A percentile compares a stretch with the other conserved stretches of the same genome.
Evolutionary conservation across 1,139 yeast genomes (phyloP).

Genomic region (Entelexis paramagnoliae): DNA sequence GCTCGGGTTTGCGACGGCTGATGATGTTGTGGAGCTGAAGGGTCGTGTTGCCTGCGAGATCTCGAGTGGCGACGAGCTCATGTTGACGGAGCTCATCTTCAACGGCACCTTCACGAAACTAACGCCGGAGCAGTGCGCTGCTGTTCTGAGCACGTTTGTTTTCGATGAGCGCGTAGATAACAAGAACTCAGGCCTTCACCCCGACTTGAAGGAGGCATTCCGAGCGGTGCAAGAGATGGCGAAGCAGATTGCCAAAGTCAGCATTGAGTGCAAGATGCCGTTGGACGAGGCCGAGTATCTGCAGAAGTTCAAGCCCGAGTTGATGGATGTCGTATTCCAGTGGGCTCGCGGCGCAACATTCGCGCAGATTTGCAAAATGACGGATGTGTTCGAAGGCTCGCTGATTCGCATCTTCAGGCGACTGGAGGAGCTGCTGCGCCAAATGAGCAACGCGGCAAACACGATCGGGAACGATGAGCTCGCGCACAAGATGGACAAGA

Average conservation of each 20-base stretch:
- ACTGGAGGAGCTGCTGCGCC: slow-evolving; percentile 84
- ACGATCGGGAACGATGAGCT: slow-evolving; percentile 83
- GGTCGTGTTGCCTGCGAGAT: slow-evolving; percentile 96
- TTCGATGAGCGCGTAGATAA: slow-evolving; percentile 76
- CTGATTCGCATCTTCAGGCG: slow-evolving; percentile 89
- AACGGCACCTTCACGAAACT: slow-evolving; percentile 89
- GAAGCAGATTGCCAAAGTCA: slow-evolving; percentile 72
- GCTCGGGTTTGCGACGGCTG: slow-evolving; percentile 69
- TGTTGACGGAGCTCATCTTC: slow-evolving; percentile 64
- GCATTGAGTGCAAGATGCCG: slow-evolving; percentile 81
- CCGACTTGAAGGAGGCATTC: slow-evolving; percentile 82
- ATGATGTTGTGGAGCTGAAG: slow-evolving; percentile 76
- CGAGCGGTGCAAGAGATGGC: slow-evolving; percentile 87
- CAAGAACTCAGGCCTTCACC: slow-evolving; percentile 75
- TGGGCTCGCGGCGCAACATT: slow-evolving; percentile 97
- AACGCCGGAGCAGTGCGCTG: slow-evolving; percentile 82
- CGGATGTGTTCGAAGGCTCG: slow-evolving; percentile 96
- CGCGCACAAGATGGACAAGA: slow-evolving; percentile 80
- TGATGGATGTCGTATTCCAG: slow-evolving; percentile 92
- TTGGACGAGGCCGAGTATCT: slow-evolving; percentile 84
- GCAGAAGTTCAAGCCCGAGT: slow-evolving; percentile 78
- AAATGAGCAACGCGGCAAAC: slow-evolving; percentile 80
- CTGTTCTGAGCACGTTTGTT: slow-evolving; percentile 84
- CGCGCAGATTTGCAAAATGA: slow-evolving; percentile 95
- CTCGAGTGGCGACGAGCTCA: slow-evolving; percentile 70